These are phyloP conservation scores for Clonostachys rosea DNA, from an alignment of 2,329 filamentous ascomycete genomes.

Conservation along the genomic window DNA sequence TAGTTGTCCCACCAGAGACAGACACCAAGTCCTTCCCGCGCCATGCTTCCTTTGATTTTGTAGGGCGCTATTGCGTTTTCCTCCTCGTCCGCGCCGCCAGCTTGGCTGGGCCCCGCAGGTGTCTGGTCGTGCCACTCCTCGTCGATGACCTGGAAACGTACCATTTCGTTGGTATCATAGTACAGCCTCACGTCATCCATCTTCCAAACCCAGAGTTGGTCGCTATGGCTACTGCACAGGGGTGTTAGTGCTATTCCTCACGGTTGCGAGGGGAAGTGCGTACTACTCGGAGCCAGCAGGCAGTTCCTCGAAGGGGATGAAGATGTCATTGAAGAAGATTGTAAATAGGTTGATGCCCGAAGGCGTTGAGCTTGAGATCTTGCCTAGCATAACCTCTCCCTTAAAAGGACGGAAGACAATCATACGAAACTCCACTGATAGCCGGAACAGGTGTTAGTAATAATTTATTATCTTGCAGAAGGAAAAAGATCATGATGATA, in stretches of 20 bases:
- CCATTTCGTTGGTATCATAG: conserved; percentile 86
- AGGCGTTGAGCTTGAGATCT: conserved; percentile 70
- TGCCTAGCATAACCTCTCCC: conserved; percentile 82
- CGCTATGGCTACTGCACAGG: conserved; percentile 57
- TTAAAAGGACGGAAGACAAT: conserved; percentile 96
- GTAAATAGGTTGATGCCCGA: conserved; percentile 70
- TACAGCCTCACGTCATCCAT: conserved; percentile 71
- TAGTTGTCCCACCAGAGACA: conserved; percentile 59
- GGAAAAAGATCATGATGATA: conserved; percentile 24
- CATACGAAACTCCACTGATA: conserved; percentile 81
- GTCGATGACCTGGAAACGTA: conserved; percentile 78
- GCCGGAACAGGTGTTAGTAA: neutral
- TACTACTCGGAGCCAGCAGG: conserved; percentile 75
- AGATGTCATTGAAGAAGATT: conserved; percentile 93
- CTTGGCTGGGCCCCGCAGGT: conserved; percentile 51
- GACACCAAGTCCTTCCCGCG: conserved; percentile 55
- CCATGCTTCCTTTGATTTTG: conserved; percentile 62
- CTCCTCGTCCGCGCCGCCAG: conserved; percentile 45
- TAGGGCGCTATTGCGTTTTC: conserved; percentile 66
- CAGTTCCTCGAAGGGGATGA: conserved; percentile 69
- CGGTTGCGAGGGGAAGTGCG: conserved; percentile 19
- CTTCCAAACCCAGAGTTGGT: conserved; percentile 83
- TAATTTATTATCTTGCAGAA: neutral
- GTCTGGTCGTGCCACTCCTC: conserved; percentile 92
- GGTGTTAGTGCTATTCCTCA: neutral